phyloP scores from a whole-genome alignment of 2,329 filamentous ascomycete genomes.

The Geosmithia morbida region DNA sequence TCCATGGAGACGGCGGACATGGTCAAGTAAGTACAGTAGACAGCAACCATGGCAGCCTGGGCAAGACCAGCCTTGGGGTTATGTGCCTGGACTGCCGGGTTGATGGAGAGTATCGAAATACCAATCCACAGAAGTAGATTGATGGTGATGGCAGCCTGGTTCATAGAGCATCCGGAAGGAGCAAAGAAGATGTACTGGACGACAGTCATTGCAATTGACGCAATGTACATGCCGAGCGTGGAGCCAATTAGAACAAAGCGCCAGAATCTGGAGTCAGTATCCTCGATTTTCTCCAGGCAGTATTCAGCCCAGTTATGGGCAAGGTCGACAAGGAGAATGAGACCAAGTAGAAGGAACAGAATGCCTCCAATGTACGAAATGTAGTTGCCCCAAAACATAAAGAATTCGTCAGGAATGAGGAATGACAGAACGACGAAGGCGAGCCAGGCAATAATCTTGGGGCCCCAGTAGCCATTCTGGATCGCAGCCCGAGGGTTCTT shows the following conservation, averaged over 20 bases:
- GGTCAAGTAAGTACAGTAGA: constrained; percentile 97
- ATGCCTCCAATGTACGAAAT: constrained; percentile 78
- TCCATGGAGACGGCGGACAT: constrained; percentile 99
- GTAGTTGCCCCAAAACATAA: constrained; percentile 92
- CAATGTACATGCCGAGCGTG: constrained; percentile 85
- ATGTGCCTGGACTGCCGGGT: constrained; percentile 77
- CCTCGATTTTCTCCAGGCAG: constrained; percentile 86
- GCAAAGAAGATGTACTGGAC: constrained; percentile 98
- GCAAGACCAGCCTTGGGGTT: constrained; percentile 90
- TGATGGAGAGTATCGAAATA: constrained; percentile 74
- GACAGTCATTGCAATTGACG: constrained; percentile 84
- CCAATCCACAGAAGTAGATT: constrained; percentile 75
- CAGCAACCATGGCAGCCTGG: constrained; percentile 92
- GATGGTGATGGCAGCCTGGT: constrained; percentile 88
- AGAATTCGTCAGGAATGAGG: constrained; percentile 89
- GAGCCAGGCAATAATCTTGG: constrained; percentile 85
- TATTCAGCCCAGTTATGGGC: constrained; percentile 97
- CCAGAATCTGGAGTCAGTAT: constrained; percentile 74
- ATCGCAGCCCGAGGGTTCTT: constrained; percentile 77
- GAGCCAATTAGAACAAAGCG: constrained; percentile 78
- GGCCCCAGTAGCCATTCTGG: constrained; percentile 98
- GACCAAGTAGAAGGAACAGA: constrained; percentile 81
- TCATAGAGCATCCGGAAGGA: constrained; percentile 71
- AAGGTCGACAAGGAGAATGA: constrained; percentile 86
- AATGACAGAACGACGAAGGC: constrained; percentile 81